Base-by-base conservation (phyloP, 768 basidiomycete genomes). In the Pisolithus albus region DNA sequence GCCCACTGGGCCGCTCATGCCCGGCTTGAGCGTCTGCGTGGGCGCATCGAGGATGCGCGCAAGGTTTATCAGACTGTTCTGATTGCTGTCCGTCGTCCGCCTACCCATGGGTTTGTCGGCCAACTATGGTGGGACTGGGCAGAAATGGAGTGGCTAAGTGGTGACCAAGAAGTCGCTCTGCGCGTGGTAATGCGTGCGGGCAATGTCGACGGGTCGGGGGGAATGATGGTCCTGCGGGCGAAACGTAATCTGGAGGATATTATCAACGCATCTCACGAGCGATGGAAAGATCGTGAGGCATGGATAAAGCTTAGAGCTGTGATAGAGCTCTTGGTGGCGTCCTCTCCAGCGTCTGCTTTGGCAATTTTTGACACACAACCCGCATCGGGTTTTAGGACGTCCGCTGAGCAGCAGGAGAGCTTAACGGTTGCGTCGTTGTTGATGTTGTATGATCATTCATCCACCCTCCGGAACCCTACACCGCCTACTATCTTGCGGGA, bases 121-220 rank as follows among this genome's bases (percentile, higher is more conserved):
- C 64, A 64, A 51, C 62, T 92, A 54, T 92, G 86, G 86, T 89
- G 83, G 82, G 80, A 84, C 58, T 92, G 88, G 86, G 85, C 83
- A 1, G 84, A 92, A 59, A 77, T 88, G 76, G 88, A 90, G 65
- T 92, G 89, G 89, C 63, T 88, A 10, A 64, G 71, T 13, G 77
- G 80, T 1, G 58, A 75, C 30, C 61, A 70, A 18, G 75, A 79
- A 30, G 71, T 75, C 32, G 76, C 83, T 13, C 62, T 81, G 36
- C 68, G 74, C 34, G 72, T 86, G 30, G 72, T 83, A 40, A 63
- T 84, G 42, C 76, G 72, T 19, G 75, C 83, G 9, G 78, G 74
- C 11, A 78, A 74, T 4, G 68, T 82, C 32, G 73, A 80, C 47
- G 79, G 79, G 11, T 62, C 72, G 0, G 73, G 73, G 11, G 78